Conservation (phyloP, 2,329 filamentous ascomycete genomes). For the Calonectria pteridis region DNA sequence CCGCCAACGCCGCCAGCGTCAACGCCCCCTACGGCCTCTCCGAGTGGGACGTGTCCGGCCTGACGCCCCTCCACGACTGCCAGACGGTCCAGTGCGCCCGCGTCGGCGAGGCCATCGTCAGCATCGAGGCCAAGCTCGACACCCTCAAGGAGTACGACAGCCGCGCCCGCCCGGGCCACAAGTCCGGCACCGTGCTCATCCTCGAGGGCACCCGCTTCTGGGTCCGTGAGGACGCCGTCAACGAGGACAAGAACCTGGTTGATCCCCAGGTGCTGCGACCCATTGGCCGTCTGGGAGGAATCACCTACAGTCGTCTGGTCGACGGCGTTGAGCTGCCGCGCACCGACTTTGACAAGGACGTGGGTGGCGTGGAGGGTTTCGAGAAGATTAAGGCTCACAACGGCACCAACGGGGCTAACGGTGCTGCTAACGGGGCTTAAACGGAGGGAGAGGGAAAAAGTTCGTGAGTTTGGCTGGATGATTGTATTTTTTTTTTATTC, state of each 20-base stretch:
- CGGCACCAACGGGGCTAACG: slow-evolving; percentile 11
- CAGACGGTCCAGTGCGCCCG: slow-evolving; percentile 76
- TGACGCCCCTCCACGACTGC: slow-evolving; percentile 76
- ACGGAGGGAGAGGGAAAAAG: background rate
- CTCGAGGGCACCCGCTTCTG: slow-evolving; percentile 90
- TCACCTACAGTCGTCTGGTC: slow-evolving; percentile 80
- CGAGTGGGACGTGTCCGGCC: slow-evolving; percentile 84
- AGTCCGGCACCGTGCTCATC: slow-evolving; percentile 79
- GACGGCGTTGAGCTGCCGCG: slow-evolving; percentile 80
- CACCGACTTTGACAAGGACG: slow-evolving; percentile 67
- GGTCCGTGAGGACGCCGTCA: slow-evolving; percentile 89
- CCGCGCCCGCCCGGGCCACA: slow-evolving; percentile 76
- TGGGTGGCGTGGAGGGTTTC: slow-evolving; percentile 65
- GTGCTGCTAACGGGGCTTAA: background rate
- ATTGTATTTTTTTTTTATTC: background rate
- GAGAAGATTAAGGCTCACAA: slow-evolving; percentile 60
- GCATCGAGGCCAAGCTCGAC: slow-evolving; percentile 84
- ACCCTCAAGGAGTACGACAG: slow-evolving; percentile 84
- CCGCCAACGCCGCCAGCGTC: slow-evolving; percentile 84
- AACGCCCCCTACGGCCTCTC: slow-evolving; percentile 82
- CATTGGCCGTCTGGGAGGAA: slow-evolving; percentile 84
- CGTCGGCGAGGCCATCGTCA: slow-evolving; percentile 86
- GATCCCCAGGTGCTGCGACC: slow-evolving; percentile 83
- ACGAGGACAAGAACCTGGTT: slow-evolving; percentile 79
- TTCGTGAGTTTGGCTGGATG: background rate